Base-by-base conservation (phyloP, 768 basidiomycete genomes). In the Lactarius sanguifluus region DNA sequence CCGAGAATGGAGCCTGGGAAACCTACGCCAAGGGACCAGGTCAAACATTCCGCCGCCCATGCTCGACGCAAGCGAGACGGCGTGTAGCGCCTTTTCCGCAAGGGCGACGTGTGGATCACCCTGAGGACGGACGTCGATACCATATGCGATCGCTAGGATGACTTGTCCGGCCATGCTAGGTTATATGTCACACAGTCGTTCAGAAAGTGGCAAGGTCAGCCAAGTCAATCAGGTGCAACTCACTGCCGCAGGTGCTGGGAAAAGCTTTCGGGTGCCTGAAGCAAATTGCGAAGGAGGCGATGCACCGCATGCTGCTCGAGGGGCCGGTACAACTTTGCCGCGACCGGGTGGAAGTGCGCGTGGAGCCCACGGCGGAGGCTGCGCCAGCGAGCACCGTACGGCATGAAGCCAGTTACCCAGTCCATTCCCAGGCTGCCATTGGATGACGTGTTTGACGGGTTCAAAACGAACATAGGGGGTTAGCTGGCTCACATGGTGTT, bases 401-500 rank as follows among this genome's bases (percentile, higher is more conserved):
- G 60, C 8, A 41, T 30, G 32, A 61, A 61, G 6, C 43, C 60
- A 18, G 16, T 7, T 18, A 6, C 25, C 60, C 60, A 61, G n/a
- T 50, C 60, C 41, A 47, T 25, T n/a, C 28, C 79, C 74, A 81
- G 60, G 47, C 60, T 61, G 32, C 16, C 59, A 25, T 20, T 45
- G 59, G 59, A 57, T 5, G 30, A 12, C 56, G 40, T 20, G 38
- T 40, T 60, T 5, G 41, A 5, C 7, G 28, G 12, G 47, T 20
- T 56, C 55, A 32, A 47, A 28, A 50, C 13, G 32, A 0, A 32
- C 23, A 43, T 41, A 25, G 30, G n/a, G 3, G 57, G 12, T 10
- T 20, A 57, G 32, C 15, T 1, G 12, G 7, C 57, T 38, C 38
- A 38, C 57, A 58, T 58, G 23, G 38, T 23, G 7, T 38, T 58